Base-by-base conservation (phyloP, 371 early-diverging fungal genomes). In the Conidiobolus incongruus region DNA sequence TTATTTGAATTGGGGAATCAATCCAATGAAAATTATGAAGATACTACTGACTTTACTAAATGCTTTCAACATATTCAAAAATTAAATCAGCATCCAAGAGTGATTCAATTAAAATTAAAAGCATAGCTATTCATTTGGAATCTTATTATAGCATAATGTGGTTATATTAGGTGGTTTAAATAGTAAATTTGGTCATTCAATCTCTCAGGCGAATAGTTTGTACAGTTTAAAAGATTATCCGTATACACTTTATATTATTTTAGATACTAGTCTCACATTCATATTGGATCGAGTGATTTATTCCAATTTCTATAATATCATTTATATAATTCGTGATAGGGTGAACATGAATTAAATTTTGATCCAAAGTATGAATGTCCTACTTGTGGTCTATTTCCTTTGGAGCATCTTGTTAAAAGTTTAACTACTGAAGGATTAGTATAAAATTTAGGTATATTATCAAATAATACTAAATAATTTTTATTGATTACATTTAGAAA, bases 101-200 rank as follows among this genome's bases (percentile, higher is more conserved):
- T 26, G 8, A 26, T 4, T n/a, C n/a, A n/a, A n/a, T n/a, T n/a
- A n/a, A n/a, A n/a, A n/a, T n/a, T n/a, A n/a, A n/a, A n/a, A n/a
- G n/a, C n/a, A n/a, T n/a, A n/a, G n/a, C n/a, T n/a, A n/a, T n/a
- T n/a, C n/a, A n/a, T n/a, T n/a, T n/a, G n/a, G n/a, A 17, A 22
- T 30, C 11, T 5, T 3, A 0, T 47, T 70, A 59, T 59, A 47
- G 70, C 8, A 26, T 26, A 26, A 70, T 30, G 57, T 88, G 10
- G 61, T 90, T 3, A 87, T 75, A 1, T 52, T 76, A 6, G 89
- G 92, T 24, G 85, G 81, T 3, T 52, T 85, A 4, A 74, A 82
- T 22, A 92, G 92, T 0, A 72, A 92, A 22, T 78, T 93, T 47
- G 94, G 91, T 55, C 92, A 93, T 42, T 68, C 70, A 10, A 75